Base-by-base conservation (phyloP, 108 stramenopile genomes). In the Poteriospumella lacustris region DNA sequence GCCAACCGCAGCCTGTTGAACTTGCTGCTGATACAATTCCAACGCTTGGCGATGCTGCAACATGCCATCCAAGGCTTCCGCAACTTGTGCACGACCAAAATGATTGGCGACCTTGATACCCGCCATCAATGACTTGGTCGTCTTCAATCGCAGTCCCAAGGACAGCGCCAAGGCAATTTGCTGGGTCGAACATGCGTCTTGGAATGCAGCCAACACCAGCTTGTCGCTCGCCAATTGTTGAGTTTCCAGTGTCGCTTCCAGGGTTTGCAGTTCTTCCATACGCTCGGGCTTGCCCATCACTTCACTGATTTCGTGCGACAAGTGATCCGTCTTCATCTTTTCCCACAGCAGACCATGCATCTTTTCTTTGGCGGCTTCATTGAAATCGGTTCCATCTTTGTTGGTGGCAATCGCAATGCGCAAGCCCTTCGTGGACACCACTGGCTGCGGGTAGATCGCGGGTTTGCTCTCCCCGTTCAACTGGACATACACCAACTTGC, bases 391-490 rank as follows among this genome's bases (percentile, higher is more conserved):
- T 39, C 70, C 41, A 5, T 44, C 43, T 73, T 73, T 73, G 31
- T 42, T 3, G 5, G 15, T 42, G 36, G 5, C 5, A 15, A 73
- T 9, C 12, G 33, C 5, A 3, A 73, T 26, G 9, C 70, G 70
- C 26, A 73, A 5, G 12, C 26, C 5, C 36, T 73, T 73, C 12
- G 33, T 24, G 31, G 70, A 15, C 9, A 73, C 41, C 5, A 73
- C 70, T 28, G 70, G 70, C 33, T 44, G 43, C 26, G 70, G 70
- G 70, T 42, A 56, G 15, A 73, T 34, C 26, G 41, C 5, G 5
- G 70, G 70, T 26, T 56, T 44, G 42, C 43, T 52, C 24, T 73
- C 70, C 3, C 70, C 70, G 36, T 73, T 5, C 42, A 73, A 73
- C 5, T 33, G 31, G 36, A 73, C 70, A 73, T 73, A 73, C 12